Base-by-base conservation (phyloP, 768 basidiomycete species). In the Auricularia sp. region DNA sequence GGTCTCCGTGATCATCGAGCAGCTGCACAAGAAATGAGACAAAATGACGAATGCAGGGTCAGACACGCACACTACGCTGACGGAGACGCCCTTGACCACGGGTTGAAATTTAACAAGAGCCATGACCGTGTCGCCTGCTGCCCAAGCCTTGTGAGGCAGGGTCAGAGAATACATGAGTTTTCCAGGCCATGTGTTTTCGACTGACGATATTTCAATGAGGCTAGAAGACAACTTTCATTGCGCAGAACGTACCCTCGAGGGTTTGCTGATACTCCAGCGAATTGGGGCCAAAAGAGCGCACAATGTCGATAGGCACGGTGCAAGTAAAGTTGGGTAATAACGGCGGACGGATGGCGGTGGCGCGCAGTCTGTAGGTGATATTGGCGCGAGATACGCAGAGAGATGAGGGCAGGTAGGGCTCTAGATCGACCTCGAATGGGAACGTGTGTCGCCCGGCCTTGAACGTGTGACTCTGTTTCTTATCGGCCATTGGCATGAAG, bases 111-210 rank as follows among this genome's bases (percentile, higher is more conserved):
- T 97, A 74, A 93, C 82, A 12, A 88, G 77, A 0, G 91, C 87
- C 0, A 88, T 87, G 64, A 97, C 77, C 10, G 81, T 82, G 74
- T 98, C 94, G 5, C 94, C 95, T 0, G 87, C 90, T 0, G 93
- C 91, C 86, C 90, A 98, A 0, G 95, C 96, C 72, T 95, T 96
- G 80, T 96, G 93, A 0, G 95, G 95, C 36, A 98, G 75, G 78
- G 93, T 90, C 71, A 93, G 84, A 4, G 89, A 87, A 74, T 96
- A 98, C 94, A 95, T 96, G 75, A 97, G 78, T 77, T 98, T 98
- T 23, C 88, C 89, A 0, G 96, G 94, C 96, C 96, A 98, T 16
- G 93, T 94, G 74, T 95, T 97, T 75, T 97, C 91, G 68, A 92
- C 87, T 59, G 56, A 11, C 2, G 36, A 16, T 29, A 44, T 35